Percentiles rank a stretch among this genome's conserved stretches.
Conservation (phyloP, 371 early-diverging fungal genomes). For the Amoeboradix gromovi region DNA sequence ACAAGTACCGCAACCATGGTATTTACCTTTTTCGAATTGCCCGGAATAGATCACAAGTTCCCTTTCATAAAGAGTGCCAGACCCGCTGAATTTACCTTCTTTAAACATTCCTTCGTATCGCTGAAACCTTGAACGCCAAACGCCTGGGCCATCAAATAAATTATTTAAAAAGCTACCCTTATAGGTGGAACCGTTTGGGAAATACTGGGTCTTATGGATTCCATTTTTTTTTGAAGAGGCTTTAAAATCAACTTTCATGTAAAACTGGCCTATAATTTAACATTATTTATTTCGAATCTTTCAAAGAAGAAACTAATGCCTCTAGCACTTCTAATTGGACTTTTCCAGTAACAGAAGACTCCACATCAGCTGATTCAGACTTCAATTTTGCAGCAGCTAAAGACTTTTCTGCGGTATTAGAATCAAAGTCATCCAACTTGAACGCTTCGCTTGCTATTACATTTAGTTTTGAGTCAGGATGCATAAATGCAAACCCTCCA, state of each 20-base stretch:
- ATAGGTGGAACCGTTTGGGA: not conserved
- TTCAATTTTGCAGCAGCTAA: not conserved
- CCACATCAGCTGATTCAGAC: not conserved
- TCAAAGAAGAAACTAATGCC: not conserved
- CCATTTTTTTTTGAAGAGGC: not conserved
- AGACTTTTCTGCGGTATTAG: not conserved
- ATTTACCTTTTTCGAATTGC: not conserved
- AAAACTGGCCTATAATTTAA: not conserved
- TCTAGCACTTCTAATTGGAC: not conserved
- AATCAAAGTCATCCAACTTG: slow-evolving; percentile 51
- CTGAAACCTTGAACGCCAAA: not conserved
- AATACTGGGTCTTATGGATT: not conserved
- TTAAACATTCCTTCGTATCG: not conserved
- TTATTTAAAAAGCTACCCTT: not conserved
- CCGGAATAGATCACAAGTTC: not conserved
- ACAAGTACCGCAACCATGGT: not conserved
- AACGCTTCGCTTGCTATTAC: slow-evolving; percentile 88
- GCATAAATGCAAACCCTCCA: slow-evolving; percentile 86
- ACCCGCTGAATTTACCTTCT: not conserved
- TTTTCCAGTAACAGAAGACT: not conserved
- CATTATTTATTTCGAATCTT: not conserved
- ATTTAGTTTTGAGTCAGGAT: slow-evolving; percentile 80
- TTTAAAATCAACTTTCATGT: not conserved
- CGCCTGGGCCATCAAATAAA: not conserved
- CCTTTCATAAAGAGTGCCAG: not conserved